These are phyloP conservation scores for Phytophthora boehmeriae DNA, from an alignment of 352 stramenopile genomes.

Conservation along the genomic window DNA sequence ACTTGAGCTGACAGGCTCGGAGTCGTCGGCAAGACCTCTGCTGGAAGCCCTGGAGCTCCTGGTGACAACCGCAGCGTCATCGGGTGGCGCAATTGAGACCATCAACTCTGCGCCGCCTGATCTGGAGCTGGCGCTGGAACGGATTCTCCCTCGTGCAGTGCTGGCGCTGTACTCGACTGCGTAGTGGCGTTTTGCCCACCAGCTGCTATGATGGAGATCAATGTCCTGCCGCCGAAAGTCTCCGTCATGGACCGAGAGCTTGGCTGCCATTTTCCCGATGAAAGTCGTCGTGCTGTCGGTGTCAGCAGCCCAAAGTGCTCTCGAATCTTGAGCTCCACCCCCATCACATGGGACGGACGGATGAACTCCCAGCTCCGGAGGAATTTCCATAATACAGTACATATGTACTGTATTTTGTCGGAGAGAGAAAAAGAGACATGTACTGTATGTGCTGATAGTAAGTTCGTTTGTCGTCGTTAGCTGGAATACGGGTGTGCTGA, in stretches of 20 bases:
- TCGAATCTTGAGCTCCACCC: conserved; percentile 22
- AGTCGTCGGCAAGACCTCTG: conserved; percentile 11
- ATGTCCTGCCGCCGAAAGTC: too few relatives aligned
- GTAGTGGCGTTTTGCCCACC: conserved; percentile 9
- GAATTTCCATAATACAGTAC: too few relatives aligned
- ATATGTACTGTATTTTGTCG: too few relatives aligned
- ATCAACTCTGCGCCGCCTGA: conserved; percentile 3
- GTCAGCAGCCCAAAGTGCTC: neutral
- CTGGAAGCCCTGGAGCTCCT: conserved; percentile 30
- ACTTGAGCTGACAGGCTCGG: conserved; percentile 5
- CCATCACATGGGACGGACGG: neutral
- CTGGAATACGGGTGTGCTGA: too few relatives aligned
- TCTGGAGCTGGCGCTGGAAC: conserved; percentile 23
- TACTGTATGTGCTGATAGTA: too few relatives aligned
- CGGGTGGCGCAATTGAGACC: neutral
- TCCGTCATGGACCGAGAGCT: conserved; percentile 7
- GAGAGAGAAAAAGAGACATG: too few relatives aligned
- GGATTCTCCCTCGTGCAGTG: conserved; percentile 21
- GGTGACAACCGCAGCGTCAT: conserved; percentile 9
- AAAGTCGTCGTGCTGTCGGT: conserved; percentile 19
- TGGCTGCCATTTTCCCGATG: conserved; percentile 21
- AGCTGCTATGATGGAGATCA: conserved; percentile 18
- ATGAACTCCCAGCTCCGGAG: neutral
- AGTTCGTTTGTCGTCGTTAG: too few relatives aligned
- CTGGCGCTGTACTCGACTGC: conserved; percentile 19